Base-by-base conservation (phyloP, 768 basidiomycete genomes). In the Tulasnella sp. region DNA sequence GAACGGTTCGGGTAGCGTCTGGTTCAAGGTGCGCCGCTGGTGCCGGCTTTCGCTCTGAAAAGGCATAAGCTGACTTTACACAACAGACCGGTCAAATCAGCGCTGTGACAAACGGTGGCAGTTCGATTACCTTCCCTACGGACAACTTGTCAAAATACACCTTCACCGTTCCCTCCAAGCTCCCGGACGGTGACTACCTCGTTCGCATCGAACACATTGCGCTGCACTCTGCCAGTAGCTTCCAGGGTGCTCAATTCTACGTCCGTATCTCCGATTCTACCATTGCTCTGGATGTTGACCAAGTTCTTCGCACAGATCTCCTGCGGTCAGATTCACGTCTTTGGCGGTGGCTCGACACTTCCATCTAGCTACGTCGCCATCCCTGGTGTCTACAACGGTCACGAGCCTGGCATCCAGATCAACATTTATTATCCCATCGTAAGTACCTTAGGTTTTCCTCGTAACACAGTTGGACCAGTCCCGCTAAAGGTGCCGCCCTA, bases 1-100 rank as follows among this genome's bases (percentile, higher is more conserved):
- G 3, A 64, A 71, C 36, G 75, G 75, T 36, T 5, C 75, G 7
- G 75, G 75, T 15, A 25, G 3, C 38, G 42, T 11, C 49, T 76
- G 75, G 75, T 76, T 76, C 70, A 76, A 76, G 75, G 67, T 76
- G 25, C 29, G 42, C 29, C n/a, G n/a, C n/a, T n/a, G n/a, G n/a
- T n/a, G n/a, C n/a, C n/a, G n/a, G n/a, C n/a, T n/a, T n/a, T n/a
- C n/a, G n/a, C n/a, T n/a, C n/a, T n/a, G n/a, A n/a, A n/a, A n/a
- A n/a, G n/a, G n/a, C n/a, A n/a, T n/a, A 54, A 8, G 3, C 38
- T 17, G 34, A 14, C 40, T 36, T n/a, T 25, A 7, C 39, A 3
- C 6, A 25, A 39, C 12, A 72, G 71, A 19, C n/a, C 6, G 39
- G 36, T 29, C 71, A 72, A 72, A 19, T 49, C n/a, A 72, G 14